These are phyloP conservation scores for Trifolium pratense DNA, from an alignment of 306 rosid species.

Conservation along the genomic window DNA sequence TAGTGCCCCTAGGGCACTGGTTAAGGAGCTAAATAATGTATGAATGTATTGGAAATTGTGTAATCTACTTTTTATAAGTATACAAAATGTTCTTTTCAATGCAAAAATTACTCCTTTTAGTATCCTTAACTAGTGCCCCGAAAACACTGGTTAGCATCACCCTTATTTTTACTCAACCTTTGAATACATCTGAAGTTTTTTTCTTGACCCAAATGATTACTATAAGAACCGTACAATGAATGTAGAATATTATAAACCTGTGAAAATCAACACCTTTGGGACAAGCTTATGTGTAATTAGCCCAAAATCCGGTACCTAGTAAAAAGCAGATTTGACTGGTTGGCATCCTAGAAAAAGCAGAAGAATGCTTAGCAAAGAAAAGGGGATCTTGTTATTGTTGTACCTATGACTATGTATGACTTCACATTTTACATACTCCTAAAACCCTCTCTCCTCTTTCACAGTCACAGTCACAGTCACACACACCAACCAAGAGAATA, in stretches of 20 bases:
- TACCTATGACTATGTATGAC: not conserved
- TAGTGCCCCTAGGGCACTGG: too few relatives aligned
- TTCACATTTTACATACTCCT: not conserved
- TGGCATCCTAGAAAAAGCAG: not conserved
- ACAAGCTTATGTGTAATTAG: not conserved
- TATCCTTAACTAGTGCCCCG: too few relatives aligned
- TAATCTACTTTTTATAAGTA: too few relatives aligned
- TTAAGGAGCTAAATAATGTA: too few relatives aligned
- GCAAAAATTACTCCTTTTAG: too few relatives aligned
- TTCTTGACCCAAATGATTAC: too few relatives aligned
- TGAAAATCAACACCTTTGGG: not conserved
- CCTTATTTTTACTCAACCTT: too few relatives aligned
- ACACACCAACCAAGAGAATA: not conserved
- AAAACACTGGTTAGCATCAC: too few relatives aligned
- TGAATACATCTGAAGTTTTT: too few relatives aligned
- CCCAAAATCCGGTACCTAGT: conserved; percentile 15
- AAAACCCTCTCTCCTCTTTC: conserved; percentile 6
- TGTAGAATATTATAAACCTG: not conserved
- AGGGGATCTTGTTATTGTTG: not conserved
- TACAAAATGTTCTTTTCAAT: too few relatives aligned
- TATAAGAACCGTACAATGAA: too few relatives aligned
- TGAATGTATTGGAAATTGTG: too few relatives aligned
- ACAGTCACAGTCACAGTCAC: not conserved
- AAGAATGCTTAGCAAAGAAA: not conserved
- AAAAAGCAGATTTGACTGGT: conserved; percentile 1